Evolutionary conservation across 1,284 basidiomycete genomes (phyloP).

Genomic region (Pisolithus thermaeus): DNA sequence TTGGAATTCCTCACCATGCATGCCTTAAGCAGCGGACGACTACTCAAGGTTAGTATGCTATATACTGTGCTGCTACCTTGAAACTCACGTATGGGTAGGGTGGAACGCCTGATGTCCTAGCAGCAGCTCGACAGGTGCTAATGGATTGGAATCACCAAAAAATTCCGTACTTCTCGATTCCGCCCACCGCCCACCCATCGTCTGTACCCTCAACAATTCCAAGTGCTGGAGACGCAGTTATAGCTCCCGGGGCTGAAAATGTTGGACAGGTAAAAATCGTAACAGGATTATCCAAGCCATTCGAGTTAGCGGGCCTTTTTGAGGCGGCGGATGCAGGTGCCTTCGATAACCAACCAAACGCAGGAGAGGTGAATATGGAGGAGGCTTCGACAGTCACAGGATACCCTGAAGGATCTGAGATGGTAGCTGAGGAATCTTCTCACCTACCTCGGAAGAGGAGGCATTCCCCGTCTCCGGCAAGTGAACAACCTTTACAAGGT

Average conservation of each 20-base stretch:
- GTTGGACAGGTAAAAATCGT: conserved; percentile 74
- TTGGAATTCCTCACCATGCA: conserved; percentile 91
- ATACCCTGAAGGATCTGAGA: conserved; percentile 22
- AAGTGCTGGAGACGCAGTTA: conserved; percentile 17
- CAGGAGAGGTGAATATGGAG: conserved; percentile 31
- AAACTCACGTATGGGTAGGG: conserved; percentile 45
- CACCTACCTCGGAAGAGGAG: conserved; percentile 21
- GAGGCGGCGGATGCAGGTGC: conserved; percentile 70
- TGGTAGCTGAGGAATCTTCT: conserved; percentile 49
- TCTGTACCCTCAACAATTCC: conserved; percentile 54
- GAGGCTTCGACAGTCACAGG: conserved; percentile 29
- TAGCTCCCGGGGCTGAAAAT: conserved; percentile 66
- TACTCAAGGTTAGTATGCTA: conserved; percentile 58
- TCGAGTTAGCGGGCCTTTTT: conserved; percentile 71
- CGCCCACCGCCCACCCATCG: conserved; percentile 76
- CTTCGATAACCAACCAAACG: conserved; percentile 33
- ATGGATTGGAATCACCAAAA: conserved; percentile 97
- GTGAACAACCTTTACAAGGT: neutral
- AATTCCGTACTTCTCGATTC: conserved; percentile 83
- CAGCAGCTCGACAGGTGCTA: conserved; percentile 80
- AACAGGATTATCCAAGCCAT: conserved; percentile 59
- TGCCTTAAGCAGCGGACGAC: conserved; percentile 78
- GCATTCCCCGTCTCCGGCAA: neutral
- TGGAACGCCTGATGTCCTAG: conserved; percentile 85
- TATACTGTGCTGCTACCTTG: neutral